Conservation (phyloP, 2,329 filamentous ascomycete species). For the Aspergillus novofumigatus region DNA sequence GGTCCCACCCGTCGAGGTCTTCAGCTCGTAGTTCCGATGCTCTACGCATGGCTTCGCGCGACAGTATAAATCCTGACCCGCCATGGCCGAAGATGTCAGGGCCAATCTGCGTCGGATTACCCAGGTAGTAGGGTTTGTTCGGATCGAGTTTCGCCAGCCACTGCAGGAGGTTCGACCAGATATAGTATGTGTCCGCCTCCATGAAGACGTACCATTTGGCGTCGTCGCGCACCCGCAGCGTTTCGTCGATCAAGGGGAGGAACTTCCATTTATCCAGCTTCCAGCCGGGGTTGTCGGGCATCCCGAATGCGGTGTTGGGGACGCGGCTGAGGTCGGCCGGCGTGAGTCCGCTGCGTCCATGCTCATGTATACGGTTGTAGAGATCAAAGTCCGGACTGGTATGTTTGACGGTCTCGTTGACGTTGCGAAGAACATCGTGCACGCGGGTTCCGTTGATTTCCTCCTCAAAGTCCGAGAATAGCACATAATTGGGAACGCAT, state of each 20-base stretch:
- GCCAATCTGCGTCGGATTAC: constrained; percentile 49
- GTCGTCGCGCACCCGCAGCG: constrained; percentile 39
- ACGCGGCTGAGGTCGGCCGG: constrained; percentile 23
- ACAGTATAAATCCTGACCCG: constrained; percentile 50
- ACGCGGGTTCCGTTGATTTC: constrained; percentile 47
- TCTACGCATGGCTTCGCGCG: constrained; percentile 41
- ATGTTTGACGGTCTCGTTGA: constrained; percentile 34
- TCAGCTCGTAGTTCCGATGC: constrained; percentile 34
- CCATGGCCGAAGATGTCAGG: constrained; percentile 48
- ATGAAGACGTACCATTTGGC: constrained; percentile 57
- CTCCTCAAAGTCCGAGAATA: constrained; percentile 57
- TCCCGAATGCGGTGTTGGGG: constrained; percentile 31
- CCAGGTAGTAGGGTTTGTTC: constrained; percentile 46
- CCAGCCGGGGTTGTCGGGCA: constrained; percentile 45
- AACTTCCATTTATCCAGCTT: constrained; percentile 56
- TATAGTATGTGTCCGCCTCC: constrained; percentile 54
- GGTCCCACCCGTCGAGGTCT: constrained; percentile 40
- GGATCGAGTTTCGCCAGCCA: constrained; percentile 50
- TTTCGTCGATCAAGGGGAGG: constrained; percentile 49
- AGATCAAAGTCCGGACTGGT: constrained; percentile 46
- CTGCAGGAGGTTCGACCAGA: constrained; percentile 48
- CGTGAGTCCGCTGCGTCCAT: constrained; percentile 39
- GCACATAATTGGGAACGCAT: constrained; percentile 53
- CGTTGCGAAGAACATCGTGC: constrained; percentile 48
- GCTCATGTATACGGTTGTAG: constrained; percentile 43